Conservation (phyloP, 78 protist species). For the Dictyostelium brefeldianum region DNA sequence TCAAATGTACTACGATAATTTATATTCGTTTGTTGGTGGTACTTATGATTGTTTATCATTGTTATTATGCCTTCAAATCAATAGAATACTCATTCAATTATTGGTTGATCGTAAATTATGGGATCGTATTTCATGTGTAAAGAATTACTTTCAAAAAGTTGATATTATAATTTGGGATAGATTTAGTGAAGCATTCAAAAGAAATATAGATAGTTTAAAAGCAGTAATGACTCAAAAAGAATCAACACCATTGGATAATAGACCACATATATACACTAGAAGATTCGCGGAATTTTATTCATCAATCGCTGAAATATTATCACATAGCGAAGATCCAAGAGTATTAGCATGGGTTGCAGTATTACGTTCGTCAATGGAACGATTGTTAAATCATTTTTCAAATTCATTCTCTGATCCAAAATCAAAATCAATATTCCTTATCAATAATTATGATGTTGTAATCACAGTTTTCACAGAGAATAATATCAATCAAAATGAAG, state of each 20-base stretch:
- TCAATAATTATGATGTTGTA: conserved; percentile 71
- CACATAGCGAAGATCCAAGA: conserved; percentile 27
- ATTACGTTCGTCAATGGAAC: conserved; percentile 53
- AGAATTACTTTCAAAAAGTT: conserved; percentile 38
- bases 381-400: conserved; percentile 33
- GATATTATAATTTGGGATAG: conserved; percentile 62
- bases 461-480: conserved; percentile 42
- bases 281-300: conserved; percentile 78
- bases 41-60: conserved; percentile 63
- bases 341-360: conserved; percentile 74
- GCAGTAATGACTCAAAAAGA: conserved; percentile 23
- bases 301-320: conserved; percentile 33
- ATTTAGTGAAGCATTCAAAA: conserved; percentile 66
- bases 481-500: conserved; percentile 43
- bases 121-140: conserved; percentile 21
- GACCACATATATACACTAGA: conserved; percentile 77
- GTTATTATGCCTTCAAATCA: conserved; percentile 31
- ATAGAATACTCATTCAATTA: conserved; percentile 17
- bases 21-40: conserved; percentile 27
- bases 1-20: conserved; percentile 29
- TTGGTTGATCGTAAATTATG: conserved; percentile 23
- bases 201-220: conserved; percentile 70
- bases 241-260: conserved; percentile 2
- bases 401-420: conserved; percentile 28
- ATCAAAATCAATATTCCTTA: conserved; percentile 53